A percentile compares a stretch with the other conserved stretches of the same genome.
phyloP scores from a whole-genome alignment of 179 eudicot genomes.

The Drosera spatulata region DNA sequence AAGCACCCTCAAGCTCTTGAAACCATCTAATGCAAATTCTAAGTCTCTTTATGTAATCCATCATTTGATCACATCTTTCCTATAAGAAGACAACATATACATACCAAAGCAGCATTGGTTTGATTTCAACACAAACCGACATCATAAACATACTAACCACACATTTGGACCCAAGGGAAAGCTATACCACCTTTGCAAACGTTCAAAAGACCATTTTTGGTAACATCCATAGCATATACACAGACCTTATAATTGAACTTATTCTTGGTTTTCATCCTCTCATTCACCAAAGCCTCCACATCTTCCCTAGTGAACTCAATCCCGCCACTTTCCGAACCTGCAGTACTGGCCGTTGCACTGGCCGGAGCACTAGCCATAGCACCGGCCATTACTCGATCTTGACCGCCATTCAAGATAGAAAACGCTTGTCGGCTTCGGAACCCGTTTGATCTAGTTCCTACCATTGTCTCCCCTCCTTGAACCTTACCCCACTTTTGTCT shows the following conservation, averaged over 20 bases:
- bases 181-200: too few relatives aligned
- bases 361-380: constrained; percentile 39
- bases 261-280: constrained; percentile 73
- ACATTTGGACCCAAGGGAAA: too few relatives aligned
- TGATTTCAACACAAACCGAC: too few relatives aligned
- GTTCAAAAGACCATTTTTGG: too few relatives aligned
- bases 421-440: constrained; percentile 45
- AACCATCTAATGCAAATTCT: constrained; percentile 50
- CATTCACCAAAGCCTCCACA: constrained; percentile 67
- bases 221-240: background rate
- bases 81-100: constrained; percentile 8
- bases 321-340: constrained; percentile 54
- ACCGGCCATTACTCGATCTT: constrained; percentile 19
- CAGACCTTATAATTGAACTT: constrained; percentile 68
- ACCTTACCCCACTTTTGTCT: constrained; percentile 17
- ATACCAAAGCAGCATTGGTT: too few relatives aligned
- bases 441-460: constrained; percentile 40
- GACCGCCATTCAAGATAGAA: constrained; percentile 48
- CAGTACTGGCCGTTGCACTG: constrained; percentile 18
- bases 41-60: constrained; percentile 61
- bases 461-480: constrained; percentile 33
- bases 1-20: constrained; percentile 38
- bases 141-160: too few relatives aligned
- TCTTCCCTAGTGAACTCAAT: constrained; percentile 74
- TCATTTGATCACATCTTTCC: constrained; percentile 95